Conservation (phyloP, 805 yeast genomes). For the Wickerhamomyces hampshirensis region DNA sequence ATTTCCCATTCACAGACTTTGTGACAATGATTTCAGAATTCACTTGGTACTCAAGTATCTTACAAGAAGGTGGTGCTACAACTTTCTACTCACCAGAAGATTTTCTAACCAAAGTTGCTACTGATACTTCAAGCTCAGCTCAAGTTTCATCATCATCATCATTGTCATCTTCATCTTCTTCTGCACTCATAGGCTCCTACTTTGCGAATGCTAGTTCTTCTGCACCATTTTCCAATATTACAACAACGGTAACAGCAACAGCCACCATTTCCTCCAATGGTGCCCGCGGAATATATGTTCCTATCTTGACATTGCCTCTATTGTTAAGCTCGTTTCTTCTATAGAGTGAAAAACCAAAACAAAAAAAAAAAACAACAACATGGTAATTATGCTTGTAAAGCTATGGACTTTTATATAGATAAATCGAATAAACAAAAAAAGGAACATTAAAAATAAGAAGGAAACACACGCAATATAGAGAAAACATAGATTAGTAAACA, state of each 20-base stretch:
- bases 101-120: conserved; percentile 14
- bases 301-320: no score
- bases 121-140: conserved; percentile 2
- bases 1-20: conserved; percentile 34
- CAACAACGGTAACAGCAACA: neutral
- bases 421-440: no score
- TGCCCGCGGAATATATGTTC: no score
- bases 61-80: conserved; percentile 14
- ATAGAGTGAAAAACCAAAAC: no score
- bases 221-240: neutral
- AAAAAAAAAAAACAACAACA: no score
- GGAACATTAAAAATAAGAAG: no score
- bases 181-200: neutral
- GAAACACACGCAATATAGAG: no score
- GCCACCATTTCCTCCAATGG: neutral
- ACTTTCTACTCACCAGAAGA: conserved; percentile 20
- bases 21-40: conserved; percentile 29
- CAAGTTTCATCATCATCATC: conserved; percentile 1
- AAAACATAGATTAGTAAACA: no score
- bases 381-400: no score
- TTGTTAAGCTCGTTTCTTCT: no score
- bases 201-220: neutral
- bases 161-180: neutral
- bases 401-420: no score
- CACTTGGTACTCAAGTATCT: conserved; percentile 18